phyloP scores from a whole-genome alignment of 805 yeast species.

The Metschnikowia noctiluminum region DNA sequence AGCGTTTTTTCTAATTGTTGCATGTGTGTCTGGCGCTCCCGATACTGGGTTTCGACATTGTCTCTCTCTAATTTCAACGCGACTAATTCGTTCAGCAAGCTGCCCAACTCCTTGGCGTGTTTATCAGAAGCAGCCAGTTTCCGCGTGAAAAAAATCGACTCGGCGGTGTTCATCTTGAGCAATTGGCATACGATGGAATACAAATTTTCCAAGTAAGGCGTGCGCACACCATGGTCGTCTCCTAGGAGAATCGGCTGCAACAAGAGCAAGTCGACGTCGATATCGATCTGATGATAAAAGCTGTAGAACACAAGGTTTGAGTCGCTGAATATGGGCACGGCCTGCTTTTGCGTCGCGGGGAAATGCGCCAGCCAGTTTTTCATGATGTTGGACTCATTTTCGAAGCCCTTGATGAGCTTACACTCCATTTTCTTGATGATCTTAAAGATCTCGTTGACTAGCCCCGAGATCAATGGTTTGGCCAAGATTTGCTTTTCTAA shows the following conservation, averaged over 20 bases:
- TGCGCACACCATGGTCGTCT: slow-evolving; percentile 81
- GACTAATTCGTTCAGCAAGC: slow-evolving; percentile 20
- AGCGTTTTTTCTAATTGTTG: slow-evolving; percentile 24
- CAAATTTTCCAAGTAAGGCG: slow-evolving; percentile 86
- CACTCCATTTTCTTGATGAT: slow-evolving; percentile 77
- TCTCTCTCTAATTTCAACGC: slow-evolving; percentile 17
- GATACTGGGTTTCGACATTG: slow-evolving; percentile 17
- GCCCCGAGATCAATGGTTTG: slow-evolving; percentile 79
- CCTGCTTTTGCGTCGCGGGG: slow-evolving; percentile 26
- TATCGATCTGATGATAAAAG: slow-evolving; percentile 47
- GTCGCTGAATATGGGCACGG: slow-evolving; percentile 21
- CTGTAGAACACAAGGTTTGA: slow-evolving; percentile 60
- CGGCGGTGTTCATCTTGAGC: slow-evolving; percentile 41
- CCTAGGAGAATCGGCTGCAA: slow-evolving; percentile 86
- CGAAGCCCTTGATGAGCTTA: slow-evolving; percentile 64
- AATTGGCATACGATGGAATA: slow-evolving; percentile 75
- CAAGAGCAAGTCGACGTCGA: slow-evolving; percentile 71
- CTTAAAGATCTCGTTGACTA: slow-evolving; percentile 68
- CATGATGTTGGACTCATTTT: slow-evolving; percentile 59
- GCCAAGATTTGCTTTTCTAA: slow-evolving; percentile 70
- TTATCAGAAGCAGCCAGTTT: slow-evolving; percentile 19
- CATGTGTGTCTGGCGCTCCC: slow-evolving; percentile 21
- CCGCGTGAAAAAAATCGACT: slow-evolving; percentile 32
- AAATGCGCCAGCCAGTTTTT: slow-evolving; percentile 49
- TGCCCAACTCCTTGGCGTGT: slow-evolving; percentile 20